These are phyloP conservation scores for Pugionium cornutum DNA, from an alignment of 345 rosid genomes.

Conservation along the genomic window DNA sequence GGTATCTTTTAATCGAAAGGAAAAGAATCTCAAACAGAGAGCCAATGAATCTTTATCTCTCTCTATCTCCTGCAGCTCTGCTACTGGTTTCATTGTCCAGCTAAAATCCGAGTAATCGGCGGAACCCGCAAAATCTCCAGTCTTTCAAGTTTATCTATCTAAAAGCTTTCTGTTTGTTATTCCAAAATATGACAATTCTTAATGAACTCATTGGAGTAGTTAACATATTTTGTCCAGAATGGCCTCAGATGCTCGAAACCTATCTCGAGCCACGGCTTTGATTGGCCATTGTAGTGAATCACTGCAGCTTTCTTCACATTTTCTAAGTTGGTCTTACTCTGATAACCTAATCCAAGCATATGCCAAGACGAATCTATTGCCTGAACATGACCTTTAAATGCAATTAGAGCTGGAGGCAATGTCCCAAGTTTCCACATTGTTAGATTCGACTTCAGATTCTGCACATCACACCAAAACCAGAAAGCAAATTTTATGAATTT, in stretches of 20 bases:
- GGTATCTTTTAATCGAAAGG: constrained; percentile 17
- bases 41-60: constrained; percentile 31
- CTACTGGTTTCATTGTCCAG: constrained; percentile 31
- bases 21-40: constrained; percentile 33
- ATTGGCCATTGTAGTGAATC: constrained; percentile 94
- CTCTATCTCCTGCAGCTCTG: constrained; percentile 26
- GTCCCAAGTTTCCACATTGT: constrained; percentile 99
- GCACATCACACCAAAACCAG: constrained; percentile 32
- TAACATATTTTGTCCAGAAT: constrained; percentile 89
- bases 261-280: constrained; percentile 94
- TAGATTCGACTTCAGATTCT: constrained; percentile 90
- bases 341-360: constrained; percentile 98
- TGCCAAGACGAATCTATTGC: constrained; percentile 91
- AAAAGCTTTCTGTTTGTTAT: constrained; percentile 35
- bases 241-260: constrained; percentile 98
- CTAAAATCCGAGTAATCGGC: constrained; percentile 19
- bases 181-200: constrained; percentile 92
- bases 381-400: constrained; percentile 85
- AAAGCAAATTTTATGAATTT: not conserved
- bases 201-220: constrained; percentile 85
- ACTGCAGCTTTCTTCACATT: constrained; percentile 79
- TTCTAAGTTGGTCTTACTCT: constrained; percentile 66
- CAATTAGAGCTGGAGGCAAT: constrained; percentile 95
- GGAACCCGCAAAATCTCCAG: constrained; percentile 7
- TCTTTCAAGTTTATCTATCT: constrained; percentile 8